Base-by-base conservation (phyloP, 768 basidiomycete species). In the Russula abietina region DNA sequence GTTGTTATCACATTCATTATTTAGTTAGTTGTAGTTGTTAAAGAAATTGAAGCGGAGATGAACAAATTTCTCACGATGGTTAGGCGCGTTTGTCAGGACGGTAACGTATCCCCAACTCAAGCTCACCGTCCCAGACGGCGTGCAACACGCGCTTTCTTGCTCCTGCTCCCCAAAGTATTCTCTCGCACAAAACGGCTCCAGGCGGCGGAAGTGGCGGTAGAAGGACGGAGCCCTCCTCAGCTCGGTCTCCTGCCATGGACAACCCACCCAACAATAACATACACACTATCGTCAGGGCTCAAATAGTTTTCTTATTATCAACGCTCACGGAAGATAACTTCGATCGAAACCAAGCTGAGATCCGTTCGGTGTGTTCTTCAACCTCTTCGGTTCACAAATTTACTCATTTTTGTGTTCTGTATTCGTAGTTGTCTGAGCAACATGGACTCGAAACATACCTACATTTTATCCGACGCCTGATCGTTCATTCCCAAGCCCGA, bases 271-370 rank as follows among this genome's bases (percentile, higher is more conserved):
- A 75, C 73, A 86, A 87, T 73, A 91, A 90, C 75, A 91, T 93
- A 72, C 86, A 91, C 75, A 92, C 89, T 73, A 93, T 93, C 75
- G 91, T 93, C 78, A 91, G 91, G 77, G 90, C 95, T 64, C 95
- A 99, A 81, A 95, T 99, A 72, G 94, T 96, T 68, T 98, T 99
- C 77, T 82, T 98, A 62, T 83, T 99, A 68, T 93, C 92, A 32
- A 98, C 93, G 30, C 84, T 98, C 65, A 93, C 92, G 62, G 96
- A 98, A 77, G 96, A 98, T 70, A 94, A 93, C 76, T 99, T 93
- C 73, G 91, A 92, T 72, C 85, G 91, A 72, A 93, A 97, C 76
- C 88, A 94, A 73, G 78, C 85, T 60, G 95, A 99, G 79, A 97
- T 99, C 70, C 88, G 93, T 72, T 92, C 91, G 61, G 96, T 98